These are phyloP conservation scores for Mycena kentingensis DNA, from an alignment of 768 basidiomycete genomes.

Conservation along the genomic window DNA sequence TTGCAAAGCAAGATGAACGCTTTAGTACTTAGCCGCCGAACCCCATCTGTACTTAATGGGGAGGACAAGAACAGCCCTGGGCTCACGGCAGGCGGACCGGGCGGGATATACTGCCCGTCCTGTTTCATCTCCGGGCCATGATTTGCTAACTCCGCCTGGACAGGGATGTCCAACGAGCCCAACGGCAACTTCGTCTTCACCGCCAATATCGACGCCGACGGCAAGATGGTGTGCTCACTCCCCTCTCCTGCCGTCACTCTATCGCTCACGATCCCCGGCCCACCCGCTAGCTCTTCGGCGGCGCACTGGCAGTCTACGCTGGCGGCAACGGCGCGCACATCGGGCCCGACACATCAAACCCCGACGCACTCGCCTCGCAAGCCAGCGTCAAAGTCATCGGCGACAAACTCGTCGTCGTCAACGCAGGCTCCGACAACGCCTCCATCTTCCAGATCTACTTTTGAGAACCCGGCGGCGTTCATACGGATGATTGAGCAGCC, in stretches of 20 bases:
- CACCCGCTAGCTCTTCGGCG: conserved; percentile 19
- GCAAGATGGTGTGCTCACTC: conserved; percentile 28
- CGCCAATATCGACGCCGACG: conserved; percentile 32
- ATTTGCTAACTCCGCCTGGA: neutral
- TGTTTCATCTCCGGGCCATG: neutral
- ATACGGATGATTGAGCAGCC: conserved; percentile 36
- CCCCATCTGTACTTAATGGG: conserved; percentile 12
- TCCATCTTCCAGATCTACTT: conserved; percentile 36
- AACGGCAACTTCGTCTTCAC: conserved; percentile 36
- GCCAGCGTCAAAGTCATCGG: conserved; percentile 25
- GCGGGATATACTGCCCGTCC: conserved; percentile 11
- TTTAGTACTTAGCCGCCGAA: too few relatives aligned
- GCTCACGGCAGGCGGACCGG: conserved; percentile 14
- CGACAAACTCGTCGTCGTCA: conserved; percentile 19
- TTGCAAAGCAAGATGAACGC: too few relatives aligned
- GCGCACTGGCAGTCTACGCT: conserved; percentile 18
- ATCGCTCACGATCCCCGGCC: too few relatives aligned
- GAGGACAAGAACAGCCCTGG: conserved; percentile 17
- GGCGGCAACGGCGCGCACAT: conserved; percentile 26
- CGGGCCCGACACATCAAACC: conserved; percentile 19
- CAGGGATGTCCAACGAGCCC: conserved; percentile 41
- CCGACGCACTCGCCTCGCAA: conserved; percentile 30
- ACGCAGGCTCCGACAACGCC: conserved; percentile 36
- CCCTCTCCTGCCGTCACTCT: too few relatives aligned
- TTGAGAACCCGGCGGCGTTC: conserved; percentile 32